These are phyloP conservation scores for Neurospora sp. DNA, from an alignment of 2,329 filamentous ascomycete genomes.

Conservation along the genomic window DNA sequence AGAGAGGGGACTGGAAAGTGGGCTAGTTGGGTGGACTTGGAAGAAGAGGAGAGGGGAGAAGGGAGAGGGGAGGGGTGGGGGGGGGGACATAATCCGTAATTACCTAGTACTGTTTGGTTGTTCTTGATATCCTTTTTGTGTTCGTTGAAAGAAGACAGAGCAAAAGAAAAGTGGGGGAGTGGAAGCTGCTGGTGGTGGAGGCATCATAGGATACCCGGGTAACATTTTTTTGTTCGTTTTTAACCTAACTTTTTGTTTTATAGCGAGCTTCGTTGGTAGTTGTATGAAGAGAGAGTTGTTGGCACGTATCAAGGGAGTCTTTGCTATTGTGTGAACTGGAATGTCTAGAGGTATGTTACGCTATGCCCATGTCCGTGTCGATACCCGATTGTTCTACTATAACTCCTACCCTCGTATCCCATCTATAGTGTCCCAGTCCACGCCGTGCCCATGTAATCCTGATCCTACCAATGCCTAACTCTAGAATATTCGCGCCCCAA, in stretches of 20 bases:
- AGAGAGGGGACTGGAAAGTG: too few relatives aligned
- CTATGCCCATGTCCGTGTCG: neutral
- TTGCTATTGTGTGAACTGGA: neutral
- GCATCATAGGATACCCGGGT: neutral
- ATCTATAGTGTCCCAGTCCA: neutral
- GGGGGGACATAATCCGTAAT: neutral
- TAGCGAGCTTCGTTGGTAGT: neutral
- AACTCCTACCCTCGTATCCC: neutral
- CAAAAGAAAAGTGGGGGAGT: neutral
- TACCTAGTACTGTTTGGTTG: neutral
- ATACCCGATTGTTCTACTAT: neutral
- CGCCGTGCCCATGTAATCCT: neutral
- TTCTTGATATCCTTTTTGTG: neutral
- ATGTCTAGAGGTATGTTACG: neutral
- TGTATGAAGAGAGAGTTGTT: neutral
- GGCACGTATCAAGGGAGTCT: neutral
- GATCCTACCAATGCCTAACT: neutral
- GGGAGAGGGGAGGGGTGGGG: too few relatives aligned
- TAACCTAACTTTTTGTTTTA: neutral
- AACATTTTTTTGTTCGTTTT: neutral
- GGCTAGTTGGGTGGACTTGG: too few relatives aligned
- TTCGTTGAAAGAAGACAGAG: neutral
- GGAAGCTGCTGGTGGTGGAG: neutral
- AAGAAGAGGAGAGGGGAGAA: too few relatives aligned
- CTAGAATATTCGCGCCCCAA: too few relatives aligned